Conservation (phyloP, 1,284 basidiomycete species). For the Trichosporon asahii region DNA sequence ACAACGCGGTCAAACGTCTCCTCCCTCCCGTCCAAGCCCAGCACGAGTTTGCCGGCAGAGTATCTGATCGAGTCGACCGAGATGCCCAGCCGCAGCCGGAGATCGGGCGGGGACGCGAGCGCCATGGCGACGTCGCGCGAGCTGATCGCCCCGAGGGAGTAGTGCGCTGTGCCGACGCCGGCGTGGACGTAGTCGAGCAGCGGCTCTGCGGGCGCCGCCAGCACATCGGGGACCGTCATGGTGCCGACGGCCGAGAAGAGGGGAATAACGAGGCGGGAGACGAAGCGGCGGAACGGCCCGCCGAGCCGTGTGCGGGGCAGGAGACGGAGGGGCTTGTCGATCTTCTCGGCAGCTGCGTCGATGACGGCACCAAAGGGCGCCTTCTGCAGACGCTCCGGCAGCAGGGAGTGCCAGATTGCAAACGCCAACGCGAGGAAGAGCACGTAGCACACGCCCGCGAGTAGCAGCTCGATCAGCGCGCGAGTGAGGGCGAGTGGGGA, state of each 20-base stretch:
- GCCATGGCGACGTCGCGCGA: constrained; percentile 35
- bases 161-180: constrained; percentile 43
- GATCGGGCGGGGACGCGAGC: constrained; percentile 25
- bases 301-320: constrained; percentile 29
- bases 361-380: constrained; percentile 39
- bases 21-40: constrained; percentile 20
- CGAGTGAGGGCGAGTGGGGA: constrained; percentile 42
- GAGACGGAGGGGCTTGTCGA: constrained; percentile 23
- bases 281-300: constrained; percentile 58
- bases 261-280: constrained; percentile 59
- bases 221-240: constrained; percentile 42
- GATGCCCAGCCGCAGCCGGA: constrained; percentile 27
- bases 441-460: constrained; percentile 58
- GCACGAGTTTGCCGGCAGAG: constrained; percentile 18
- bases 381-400: constrained; percentile 22
- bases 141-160: constrained; percentile 29
- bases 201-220: constrained; percentile 27
- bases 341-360: constrained; percentile 19
- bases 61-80: constrained; percentile 27
- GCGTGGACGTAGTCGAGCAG: constrained; percentile 46
- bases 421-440: constrained; percentile 58
- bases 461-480: constrained; percentile 50
- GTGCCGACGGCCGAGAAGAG: constrained; percentile 72
- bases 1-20: constrained; percentile 60
- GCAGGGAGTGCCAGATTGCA: constrained; percentile 52